Conservation (phyloP, 2,329 filamentous ascomycete species). For the Colletotrichum truncatum region DNA sequence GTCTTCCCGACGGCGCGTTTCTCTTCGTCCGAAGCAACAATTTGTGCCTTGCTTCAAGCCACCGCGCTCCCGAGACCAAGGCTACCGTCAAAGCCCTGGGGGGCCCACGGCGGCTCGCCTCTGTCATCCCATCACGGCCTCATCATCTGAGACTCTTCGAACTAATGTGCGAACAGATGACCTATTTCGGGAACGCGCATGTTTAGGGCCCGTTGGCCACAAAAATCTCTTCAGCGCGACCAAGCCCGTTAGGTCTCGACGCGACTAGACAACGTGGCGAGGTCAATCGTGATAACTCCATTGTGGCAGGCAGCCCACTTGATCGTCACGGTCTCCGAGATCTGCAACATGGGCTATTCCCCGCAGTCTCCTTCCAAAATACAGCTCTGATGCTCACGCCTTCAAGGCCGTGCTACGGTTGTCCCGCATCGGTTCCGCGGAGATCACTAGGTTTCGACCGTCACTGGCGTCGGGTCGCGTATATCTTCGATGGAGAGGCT, state of each 20-base stretch:
- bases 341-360: constrained; percentile 23
- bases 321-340: constrained; percentile 25
- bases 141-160: neutral
- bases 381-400: neutral
- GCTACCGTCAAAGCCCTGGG: constrained; percentile 1
- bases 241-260: neutral
- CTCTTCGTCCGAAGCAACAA: neutral
- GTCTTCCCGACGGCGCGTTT: neutral
- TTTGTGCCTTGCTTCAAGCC: neutral
- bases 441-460: neutral
- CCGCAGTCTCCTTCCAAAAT: neutral
- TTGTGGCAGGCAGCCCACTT: constrained; percentile 12
- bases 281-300: neutral
- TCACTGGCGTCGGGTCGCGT: neutral
- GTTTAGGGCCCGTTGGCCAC: neutral
- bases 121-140: constrained; percentile 22
- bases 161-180: constrained; percentile 3
- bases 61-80: neutral
- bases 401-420: neutral
- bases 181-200: constrained; percentile 25
- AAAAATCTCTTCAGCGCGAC: neutral
- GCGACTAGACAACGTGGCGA: constrained; percentile 17
- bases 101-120: neutral
- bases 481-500: neutral
- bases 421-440: constrained; percentile 7